Base-by-base conservation (phyloP, 768 basidiomycete species). In the Tulasnella sp. region DNA sequence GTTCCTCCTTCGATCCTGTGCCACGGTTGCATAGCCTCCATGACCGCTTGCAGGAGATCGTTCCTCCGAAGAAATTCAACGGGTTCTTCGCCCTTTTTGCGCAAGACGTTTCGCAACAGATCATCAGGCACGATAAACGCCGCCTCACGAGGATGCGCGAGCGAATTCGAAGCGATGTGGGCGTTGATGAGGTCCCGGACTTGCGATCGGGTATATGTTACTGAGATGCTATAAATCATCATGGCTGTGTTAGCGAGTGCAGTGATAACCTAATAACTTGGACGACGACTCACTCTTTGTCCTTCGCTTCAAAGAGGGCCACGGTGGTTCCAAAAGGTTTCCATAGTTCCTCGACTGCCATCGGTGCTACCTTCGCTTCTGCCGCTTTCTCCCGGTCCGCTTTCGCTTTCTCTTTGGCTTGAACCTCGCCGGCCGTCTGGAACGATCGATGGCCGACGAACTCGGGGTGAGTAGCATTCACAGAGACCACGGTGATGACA, bases 1-100 rank as follows among this genome's bases (percentile, higher is more conserved):
- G 56, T 38, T 30, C 56, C 30, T 21, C 43, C 55, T 17, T 56
- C 44, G 32, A 51, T 54, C 64, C 32, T 29, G 47, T 90, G 77
- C 86, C 86, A 92, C 24, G 68, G 68, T 68, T 91, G 88, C 89
- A 92, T 91, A 60, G 77, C 78, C 2, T 77, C 73, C 15, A 78
- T 63, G 17, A 92, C 67, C 24, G 73, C 75, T 62, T 74, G 76
- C 4, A 76, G 68, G 10, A 85, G 65, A 29, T 88, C 84, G 4
- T 87, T 85, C 27, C 86, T 77, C 64, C 51, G 55, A 19, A 64
- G 32, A 51, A 66, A 67, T 38, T 67, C 63, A 23, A 62, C 50
- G 9, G 43, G 34, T 1, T 63, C 54, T 27, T 67, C 66, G 4
- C 56, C 60, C 44, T 80, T 84, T 71, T 63, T 65, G 9, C 67